These are phyloP conservation scores for Geranium rotundifolium DNA, from an alignment of 345 rosid species.

Conservation along the genomic window DNA sequence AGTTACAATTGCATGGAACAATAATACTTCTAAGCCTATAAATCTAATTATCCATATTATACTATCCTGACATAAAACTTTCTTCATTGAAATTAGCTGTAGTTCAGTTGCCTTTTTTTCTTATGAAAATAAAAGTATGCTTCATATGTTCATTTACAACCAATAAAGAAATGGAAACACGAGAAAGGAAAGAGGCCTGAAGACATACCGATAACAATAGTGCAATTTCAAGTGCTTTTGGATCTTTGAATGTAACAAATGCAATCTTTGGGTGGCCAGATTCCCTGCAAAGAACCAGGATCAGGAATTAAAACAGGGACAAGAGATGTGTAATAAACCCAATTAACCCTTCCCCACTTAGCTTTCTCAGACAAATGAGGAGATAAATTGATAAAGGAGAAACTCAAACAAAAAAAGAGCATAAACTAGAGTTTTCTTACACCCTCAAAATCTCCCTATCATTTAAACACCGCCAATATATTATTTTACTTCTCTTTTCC, in stretches of 20 bases:
- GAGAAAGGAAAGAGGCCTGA: neutral
- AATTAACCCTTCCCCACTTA: neutral
- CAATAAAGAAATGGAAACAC: neutral
- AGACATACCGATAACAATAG: slow-evolving; percentile 56
- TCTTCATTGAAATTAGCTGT: neutral
- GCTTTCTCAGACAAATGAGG: neutral
- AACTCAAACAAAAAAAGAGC: neutral
- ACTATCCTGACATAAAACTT: no score
- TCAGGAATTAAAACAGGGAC: slow-evolving; percentile 12
- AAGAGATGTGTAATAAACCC: neutral
- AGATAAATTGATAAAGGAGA: neutral
- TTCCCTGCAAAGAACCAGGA: slow-evolving; percentile 30
- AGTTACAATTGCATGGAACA: neutral
- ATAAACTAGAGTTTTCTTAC: neutral
- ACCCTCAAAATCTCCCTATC: neutral
- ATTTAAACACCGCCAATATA: neutral
- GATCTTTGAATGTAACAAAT: slow-evolving; percentile 75
- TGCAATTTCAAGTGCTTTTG: slow-evolving; percentile 87
- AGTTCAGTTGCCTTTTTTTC: neutral
- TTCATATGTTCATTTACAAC: neutral
- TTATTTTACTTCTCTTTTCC: neutral
- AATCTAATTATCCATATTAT: neutral
- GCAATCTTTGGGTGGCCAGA: slow-evolving; percentile 41
- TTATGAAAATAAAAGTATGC: neutral
- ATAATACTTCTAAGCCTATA: neutral